These are phyloP conservation scores for Fusarium tupiense DNA, from an alignment of 2,329 filamentous ascomycete genomes.

Conservation along the genomic window DNA sequence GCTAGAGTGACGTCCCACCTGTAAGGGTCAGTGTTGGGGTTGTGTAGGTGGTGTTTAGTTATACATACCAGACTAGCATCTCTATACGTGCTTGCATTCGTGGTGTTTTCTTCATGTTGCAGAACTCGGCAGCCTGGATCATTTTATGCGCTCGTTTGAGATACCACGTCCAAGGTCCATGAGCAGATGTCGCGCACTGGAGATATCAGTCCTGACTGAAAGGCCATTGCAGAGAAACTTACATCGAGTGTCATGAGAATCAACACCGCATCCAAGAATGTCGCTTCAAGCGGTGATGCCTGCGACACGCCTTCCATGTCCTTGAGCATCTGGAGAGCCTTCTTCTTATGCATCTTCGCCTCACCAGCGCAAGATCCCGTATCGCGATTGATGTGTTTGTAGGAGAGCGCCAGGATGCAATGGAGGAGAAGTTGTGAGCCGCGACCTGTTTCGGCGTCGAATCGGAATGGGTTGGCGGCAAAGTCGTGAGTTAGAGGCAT, in stretches of 20 bases:
- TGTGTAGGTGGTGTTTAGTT: fast-evolving
- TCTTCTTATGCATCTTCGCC: background rate
- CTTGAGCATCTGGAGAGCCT: background rate
- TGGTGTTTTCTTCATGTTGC: background rate
- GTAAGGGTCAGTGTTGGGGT: fast-evolving
- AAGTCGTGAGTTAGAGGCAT: background rate
- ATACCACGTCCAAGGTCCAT: background rate
- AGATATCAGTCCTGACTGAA: background rate
- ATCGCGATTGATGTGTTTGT: background rate
- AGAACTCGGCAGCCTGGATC: background rate
- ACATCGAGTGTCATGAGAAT: background rate
- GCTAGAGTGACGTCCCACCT: background rate
- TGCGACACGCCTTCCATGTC: background rate
- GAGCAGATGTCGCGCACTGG: background rate
- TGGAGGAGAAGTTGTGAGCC: background rate
- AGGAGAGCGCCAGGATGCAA: background rate
- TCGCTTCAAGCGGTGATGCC: background rate
- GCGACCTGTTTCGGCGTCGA: background rate
- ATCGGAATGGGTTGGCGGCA: background rate
- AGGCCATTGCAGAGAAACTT: background rate
- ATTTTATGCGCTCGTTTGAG: background rate
- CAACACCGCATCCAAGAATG: background rate
- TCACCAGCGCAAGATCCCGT: background rate
- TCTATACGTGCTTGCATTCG: background rate
- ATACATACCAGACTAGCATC: background rate